Evolutionary conservation across 2,329 filamentous ascomycete genomes (phyloP), one percentile per base, ranked within the genome.

Genomic region (Hypoxylon sp.): DNA sequence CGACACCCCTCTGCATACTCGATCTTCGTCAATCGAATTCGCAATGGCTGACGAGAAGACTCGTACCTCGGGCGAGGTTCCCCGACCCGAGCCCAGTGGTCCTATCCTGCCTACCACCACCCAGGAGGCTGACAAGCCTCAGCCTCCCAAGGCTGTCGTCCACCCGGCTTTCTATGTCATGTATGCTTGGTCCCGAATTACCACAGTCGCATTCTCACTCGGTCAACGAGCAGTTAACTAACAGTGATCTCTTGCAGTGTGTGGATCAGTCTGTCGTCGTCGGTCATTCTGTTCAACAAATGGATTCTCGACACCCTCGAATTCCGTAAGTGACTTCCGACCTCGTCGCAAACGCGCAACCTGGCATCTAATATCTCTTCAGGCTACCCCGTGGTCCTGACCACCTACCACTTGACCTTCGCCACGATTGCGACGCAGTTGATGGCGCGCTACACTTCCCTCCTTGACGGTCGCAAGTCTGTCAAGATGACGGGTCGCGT

Each of bases 251-350:
- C 46, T 20, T 66, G 37, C 75, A 97, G 93, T 70, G 82, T 88
- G 68, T 99, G 95, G 95, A 98, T 99, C 73, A 81, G 88, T 58
- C 83, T 97, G 75, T 96, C 91, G 72, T 97, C 92, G 38, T 91
- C 89, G 70, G 92, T 98, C 73, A 99, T 99, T 75, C 83, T 99
- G 62, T 98, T 97, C 88, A 98, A 99, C 88, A 99, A 99, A 86
- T 97, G 91, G 87, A 92, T 99, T 71, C 84, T 98, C 62, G 88
- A 94, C 71, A 93, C 89, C 33, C 83, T 89, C 63, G 84, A 91
- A 63, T 97, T 97, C 81, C 85, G 89, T 91, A 83, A 81, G 88
- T 51, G 48, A 29, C 41, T 37, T 48, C 17, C n/a, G 37, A 41
- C 46, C 17, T 33, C 18, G 54, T 60, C 46, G 48, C 78, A 89